Base-by-base conservation (phyloP, 306 rosid genomes). In the Datisca glomerata region DNA sequence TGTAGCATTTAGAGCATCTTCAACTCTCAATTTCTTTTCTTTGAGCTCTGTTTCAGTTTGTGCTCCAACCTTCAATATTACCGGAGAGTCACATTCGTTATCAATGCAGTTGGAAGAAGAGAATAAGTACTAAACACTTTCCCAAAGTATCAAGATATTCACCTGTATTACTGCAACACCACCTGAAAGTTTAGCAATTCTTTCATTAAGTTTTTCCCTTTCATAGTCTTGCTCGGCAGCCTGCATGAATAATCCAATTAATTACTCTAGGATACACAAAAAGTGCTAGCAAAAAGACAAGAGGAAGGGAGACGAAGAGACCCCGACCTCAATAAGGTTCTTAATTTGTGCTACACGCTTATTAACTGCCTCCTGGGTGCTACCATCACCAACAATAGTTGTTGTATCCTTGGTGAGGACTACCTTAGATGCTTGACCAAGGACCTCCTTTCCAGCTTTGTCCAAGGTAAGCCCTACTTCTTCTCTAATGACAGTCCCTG, bases 101-200 rank as follows among this genome's bases (percentile, higher is more conserved):
- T n/a, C n/a, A n/a, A n/a, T n/a, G n/a, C n/a, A n/a, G n/a, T n/a
- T n/a, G n/a, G n/a, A n/a, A n/a, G n/a, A n/a, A n/a, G n/a, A n/a
- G n/a, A n/a, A n/a, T n/a, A n/a, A n/a, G n/a, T n/a, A n/a, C n/a
- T n/a, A n/a, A n/a, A n/a, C n/a, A n/a, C 18, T 29, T 24, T 24
- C 6, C 47, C 29, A 49, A 37, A 16, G 11, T 17, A 35, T 21
- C 12, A 12, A 31, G 9, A 38, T n/a, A n/a, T 44, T 31, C 51
- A 84, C 99, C 92, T 91, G 99, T 12, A 91, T 84, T 13, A 91
- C 98, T 7, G 98, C 98, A 45, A 91, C 98, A 70, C 98, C 98
- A 43, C 98, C 98, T 13, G 98, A 80, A 53, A 91, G 53, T 39
- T 91, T 91, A 7, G 98, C 98, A 43, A 91, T 91, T 56, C 98